Base-by-base conservation (phyloP, 257 asterid genomes). In the Solanum dulcamara region DNA sequence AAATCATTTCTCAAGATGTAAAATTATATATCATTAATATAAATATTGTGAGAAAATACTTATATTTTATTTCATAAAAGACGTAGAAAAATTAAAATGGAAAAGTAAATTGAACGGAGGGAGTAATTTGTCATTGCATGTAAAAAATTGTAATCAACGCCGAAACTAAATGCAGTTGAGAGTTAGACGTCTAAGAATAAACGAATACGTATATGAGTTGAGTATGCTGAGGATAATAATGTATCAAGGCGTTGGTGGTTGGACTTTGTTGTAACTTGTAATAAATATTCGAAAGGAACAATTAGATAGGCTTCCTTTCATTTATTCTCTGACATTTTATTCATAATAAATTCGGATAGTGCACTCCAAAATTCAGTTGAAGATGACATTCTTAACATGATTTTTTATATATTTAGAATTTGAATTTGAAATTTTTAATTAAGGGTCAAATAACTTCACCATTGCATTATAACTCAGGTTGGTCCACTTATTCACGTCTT, bases 311-410 rank as follows among this genome's bases (percentile, higher is more conserved):
- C 32, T 67, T 20, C 4, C 72, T 18, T 15, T 18, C 46, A 33
- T 68, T 67, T 68, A 33, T 68, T 33, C 9, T 28, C 7, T 66
- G n/a, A 30, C 9, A 20, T 10, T 18, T 24, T 59, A 3, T 1
- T 20, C 4, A 48, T n/a, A n/a, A n/a, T n/a, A n/a, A n/a, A n/a
- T 40, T 40, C 7, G 44, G 8, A 37, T 37, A 0, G 8, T 37
- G 40, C 8, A 4, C 7, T 37, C 0, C 7, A 37, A 1, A 0
- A 0, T 37, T 0, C 7, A 5, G 5, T 37, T 37, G 5, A 7
- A 0, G 40, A 0, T 37, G 8, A 0, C 3, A 0, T 7, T 37
- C 7, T 37, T 1, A 37, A 5, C 1, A 37, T 37, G 0, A 37
- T 5, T 5, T 37, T 37, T 37, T n/a, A n/a, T 37, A 37, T 37